Evolutionary conservation across 192 early-diverging fungal genomes (phyloP).

Genomic region (Backusella liffmaniae): DNA sequence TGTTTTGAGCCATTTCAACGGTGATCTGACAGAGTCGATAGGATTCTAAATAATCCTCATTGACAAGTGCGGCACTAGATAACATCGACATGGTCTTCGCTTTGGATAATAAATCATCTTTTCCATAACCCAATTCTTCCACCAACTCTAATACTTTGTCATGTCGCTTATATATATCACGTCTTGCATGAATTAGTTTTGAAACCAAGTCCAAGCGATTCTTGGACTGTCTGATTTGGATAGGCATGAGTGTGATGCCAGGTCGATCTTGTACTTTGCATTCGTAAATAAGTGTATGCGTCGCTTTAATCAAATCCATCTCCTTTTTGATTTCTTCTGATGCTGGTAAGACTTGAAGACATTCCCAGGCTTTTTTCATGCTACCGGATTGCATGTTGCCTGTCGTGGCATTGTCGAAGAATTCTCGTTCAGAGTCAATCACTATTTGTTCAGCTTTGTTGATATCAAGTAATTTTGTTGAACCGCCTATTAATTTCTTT

Average conservation of each 20-base stretch:
- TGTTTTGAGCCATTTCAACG: slow-evolving; percentile 45
- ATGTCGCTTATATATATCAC: slow-evolving; percentile 48
- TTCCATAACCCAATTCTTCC: slow-evolving; percentile 43
- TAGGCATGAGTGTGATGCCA: slow-evolving; percentile 58
- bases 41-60: slow-evolving; percentile 50
- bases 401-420: slow-evolving; percentile 71
- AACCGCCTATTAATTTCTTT: slow-evolving; percentile 49
- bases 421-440: slow-evolving; percentile 67
- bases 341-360: slow-evolving; percentile 60
- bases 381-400: slow-evolving; percentile 64
- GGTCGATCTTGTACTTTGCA: slow-evolving; percentile 48
- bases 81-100: slow-evolving; percentile 61
- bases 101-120: slow-evolving; percentile 42
- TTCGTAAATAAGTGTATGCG: slow-evolving; percentile 53
- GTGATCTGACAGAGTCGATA: slow-evolving; percentile 58
- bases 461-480: slow-evolving; percentile 37
- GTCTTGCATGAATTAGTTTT: slow-evolving; percentile 52
- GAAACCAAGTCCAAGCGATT: slow-evolving; percentile 62
- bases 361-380: slow-evolving; percentile 72
- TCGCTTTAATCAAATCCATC: slow-evolving; percentile 70
- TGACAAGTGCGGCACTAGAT: slow-evolving; percentile 58
- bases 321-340: slow-evolving; percentile 55
- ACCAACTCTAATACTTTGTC: slow-evolving; percentile 57
- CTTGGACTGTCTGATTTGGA: slow-evolving; percentile 65
- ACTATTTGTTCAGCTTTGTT: slow-evolving; percentile 58